Evolutionary conservation across 2,329 filamentous ascomycete genomes (phyloP).

Genomic region (Diaporthe citriasiana): DNA sequence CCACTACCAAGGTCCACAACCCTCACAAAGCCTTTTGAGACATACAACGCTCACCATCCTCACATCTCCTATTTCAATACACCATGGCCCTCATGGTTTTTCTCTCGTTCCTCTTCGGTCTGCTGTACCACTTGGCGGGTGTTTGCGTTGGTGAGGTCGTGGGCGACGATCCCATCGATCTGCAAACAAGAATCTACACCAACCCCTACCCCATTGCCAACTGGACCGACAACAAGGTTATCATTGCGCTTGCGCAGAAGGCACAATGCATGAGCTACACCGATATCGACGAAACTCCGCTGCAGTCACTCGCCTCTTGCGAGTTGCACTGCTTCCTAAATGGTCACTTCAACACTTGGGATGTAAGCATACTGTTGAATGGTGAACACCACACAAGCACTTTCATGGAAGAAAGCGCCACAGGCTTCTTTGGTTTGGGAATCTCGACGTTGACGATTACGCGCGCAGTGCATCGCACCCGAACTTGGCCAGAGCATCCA

Average conservation of each 20-base stretch:
- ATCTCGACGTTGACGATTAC: background rate
- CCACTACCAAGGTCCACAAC: background rate
- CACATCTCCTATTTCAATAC: background rate
- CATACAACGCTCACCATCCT: no score
- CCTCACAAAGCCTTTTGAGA: background rate
- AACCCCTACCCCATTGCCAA: background rate
- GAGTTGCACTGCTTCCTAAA: background rate
- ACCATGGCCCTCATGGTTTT: background rate
- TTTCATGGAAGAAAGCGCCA: no score
- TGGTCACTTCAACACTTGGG: background rate
- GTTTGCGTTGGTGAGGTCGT: background rate
- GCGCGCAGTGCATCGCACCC: background rate
- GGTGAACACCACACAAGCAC: background rate
- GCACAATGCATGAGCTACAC: conserved; percentile 16
- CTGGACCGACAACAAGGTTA: background rate
- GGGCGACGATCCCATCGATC: background rate
- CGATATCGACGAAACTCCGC: background rate
- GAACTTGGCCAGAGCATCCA: background rate
- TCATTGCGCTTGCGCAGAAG: background rate
- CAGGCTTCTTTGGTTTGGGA: background rate
- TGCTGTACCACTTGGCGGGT: background rate
- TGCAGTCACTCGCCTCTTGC: conserved; percentile 11
- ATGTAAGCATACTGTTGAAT: background rate
- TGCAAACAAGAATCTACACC: background rate
- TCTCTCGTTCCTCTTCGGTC: background rate